Conservation (phyloP, 1,139 yeast genomes). For the Candida sp. region DNA sequence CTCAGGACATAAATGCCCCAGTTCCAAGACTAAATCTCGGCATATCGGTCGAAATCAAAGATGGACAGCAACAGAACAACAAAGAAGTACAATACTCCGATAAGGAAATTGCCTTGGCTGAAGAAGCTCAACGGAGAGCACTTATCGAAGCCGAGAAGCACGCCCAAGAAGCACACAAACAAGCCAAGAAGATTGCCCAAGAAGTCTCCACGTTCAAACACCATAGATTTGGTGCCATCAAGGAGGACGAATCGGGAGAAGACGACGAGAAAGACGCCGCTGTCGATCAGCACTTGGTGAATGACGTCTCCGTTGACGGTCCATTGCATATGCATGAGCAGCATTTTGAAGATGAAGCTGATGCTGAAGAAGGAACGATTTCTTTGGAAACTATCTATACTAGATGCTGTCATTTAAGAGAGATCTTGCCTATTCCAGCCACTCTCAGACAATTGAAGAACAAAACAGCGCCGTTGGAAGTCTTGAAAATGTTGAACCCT, state of each 20-base stretch:
- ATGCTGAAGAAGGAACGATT: conserved; percentile 24
- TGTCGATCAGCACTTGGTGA: conserved; percentile 25
- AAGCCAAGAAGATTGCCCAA: conserved; percentile 69
- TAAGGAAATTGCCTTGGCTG: conserved; percentile 55
- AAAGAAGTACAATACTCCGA: conserved; percentile 37
- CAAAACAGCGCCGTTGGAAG: conserved; percentile 75
- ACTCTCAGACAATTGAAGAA: conserved; percentile 83
- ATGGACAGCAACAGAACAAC: conserved; percentile 6
- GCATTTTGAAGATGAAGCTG: conserved; percentile 47
- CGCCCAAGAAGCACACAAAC: conserved; percentile 73
- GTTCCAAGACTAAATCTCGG: conserved; percentile 71
- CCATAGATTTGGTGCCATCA: conserved; percentile 4
- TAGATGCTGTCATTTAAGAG: conserved; percentile 91
- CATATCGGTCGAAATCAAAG: conserved; percentile 37
- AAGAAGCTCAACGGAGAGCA: conserved; percentile 60
- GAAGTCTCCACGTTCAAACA: conserved; percentile 56
- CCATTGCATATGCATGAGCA: conserved; percentile 75
- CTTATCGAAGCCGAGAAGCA: conserved; percentile 68
- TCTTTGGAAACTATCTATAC: conserved; percentile 81
- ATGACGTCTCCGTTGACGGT: conserved; percentile 45
- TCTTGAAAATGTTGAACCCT: conserved; percentile 82
- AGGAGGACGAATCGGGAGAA: conserved; percentile 15
- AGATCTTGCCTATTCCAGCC: conserved; percentile 92
- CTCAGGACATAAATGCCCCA: conserved; percentile 68
- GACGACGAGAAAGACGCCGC: conserved; percentile 18